phyloP scores from a whole-genome alignment of 2,329 filamentous ascomycete species.

The Diaporthe ampelina region DNA sequence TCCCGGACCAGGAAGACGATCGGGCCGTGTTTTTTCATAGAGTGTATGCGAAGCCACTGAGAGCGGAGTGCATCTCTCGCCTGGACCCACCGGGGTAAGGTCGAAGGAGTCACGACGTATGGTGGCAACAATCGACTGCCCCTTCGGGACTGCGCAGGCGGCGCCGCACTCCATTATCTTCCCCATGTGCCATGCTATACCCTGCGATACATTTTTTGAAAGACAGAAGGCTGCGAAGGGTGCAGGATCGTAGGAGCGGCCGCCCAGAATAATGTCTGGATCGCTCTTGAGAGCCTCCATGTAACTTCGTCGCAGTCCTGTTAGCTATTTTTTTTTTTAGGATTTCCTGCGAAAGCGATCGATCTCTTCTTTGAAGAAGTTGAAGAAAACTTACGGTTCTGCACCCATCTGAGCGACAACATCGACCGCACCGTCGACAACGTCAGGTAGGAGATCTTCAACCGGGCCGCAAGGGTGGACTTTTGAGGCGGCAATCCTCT shows the following conservation, averaged over 20 bases:
- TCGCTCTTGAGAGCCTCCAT: constrained; percentile 1
- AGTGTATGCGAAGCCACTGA: constrained; percentile 4
- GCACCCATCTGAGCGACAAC: constrained; percentile 13
- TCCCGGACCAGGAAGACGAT: constrained; percentile 11
- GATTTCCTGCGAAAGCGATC: not conserved
- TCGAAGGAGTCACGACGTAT: constrained; percentile 3
- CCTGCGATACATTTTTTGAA: not conserved
- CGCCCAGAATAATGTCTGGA: constrained; percentile 6
- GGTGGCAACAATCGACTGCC: not conserved
- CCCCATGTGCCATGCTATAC: not conserved
- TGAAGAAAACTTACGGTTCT: not conserved
- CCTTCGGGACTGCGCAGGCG: not conserved
- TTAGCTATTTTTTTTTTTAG: not conserved
- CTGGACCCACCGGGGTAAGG: not conserved
- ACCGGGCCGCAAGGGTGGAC: constrained; percentile 1
- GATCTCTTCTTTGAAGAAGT: not conserved
- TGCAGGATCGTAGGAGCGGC: constrained; percentile 3
- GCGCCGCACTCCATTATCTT: constrained; percentile 20
- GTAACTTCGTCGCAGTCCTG: not conserved
- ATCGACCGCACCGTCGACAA: not conserved
- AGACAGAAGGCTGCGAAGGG: constrained; percentile 19
- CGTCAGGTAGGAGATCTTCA: not conserved
- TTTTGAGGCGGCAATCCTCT: not conserved
- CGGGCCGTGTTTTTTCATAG: constrained; percentile 4
- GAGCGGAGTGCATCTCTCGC: not conserved